Conservation (phyloP, 2,329 filamentous ascomycete species). For the Microdochium trichocladiopsis region DNA sequence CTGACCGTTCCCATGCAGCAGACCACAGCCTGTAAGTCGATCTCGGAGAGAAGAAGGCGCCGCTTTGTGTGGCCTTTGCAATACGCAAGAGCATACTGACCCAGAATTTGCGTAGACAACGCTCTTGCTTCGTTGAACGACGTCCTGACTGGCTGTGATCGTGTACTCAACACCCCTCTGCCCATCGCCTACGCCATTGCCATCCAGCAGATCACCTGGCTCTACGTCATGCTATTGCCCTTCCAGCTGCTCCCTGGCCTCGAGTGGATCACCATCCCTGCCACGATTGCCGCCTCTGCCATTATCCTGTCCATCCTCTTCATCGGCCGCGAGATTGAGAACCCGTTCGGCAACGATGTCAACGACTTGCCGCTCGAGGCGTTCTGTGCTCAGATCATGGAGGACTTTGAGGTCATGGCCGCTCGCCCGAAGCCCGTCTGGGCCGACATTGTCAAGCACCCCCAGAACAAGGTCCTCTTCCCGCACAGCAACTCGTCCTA, state of each 20-base stretch:
- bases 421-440: slow-evolving; percentile 48
- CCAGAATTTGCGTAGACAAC: slow-evolving; percentile 37
- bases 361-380: slow-evolving; percentile 73
- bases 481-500: slow-evolving; percentile 29
- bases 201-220: slow-evolving; percentile 80
- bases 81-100: slow-evolving; percentile 20
- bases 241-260: slow-evolving; percentile 67
- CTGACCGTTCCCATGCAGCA: slow-evolving; percentile 52
- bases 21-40: slow-evolving; percentile 38
- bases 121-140: slow-evolving; percentile 62
- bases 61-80: slow-evolving; percentile 9
- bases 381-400: slow-evolving; percentile 68
- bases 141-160: slow-evolving; percentile 63
- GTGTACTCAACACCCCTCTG: slow-evolving; percentile 74
- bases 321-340: slow-evolving; percentile 78
- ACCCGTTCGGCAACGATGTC: slow-evolving; percentile 77
- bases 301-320: slow-evolving; percentile 71
- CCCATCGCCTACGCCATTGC: slow-evolving; percentile 79
- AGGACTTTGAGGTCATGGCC: slow-evolving; percentile 69
- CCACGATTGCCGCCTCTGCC: slow-evolving; percentile 64
- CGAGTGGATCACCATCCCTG: slow-evolving; percentile 71
- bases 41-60: neutral
- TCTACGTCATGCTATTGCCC: slow-evolving; percentile 73
- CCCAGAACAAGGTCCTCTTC: slow-evolving; percentile 40
- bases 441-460: slow-evolving; percentile 26